phyloP scores from a whole-genome alignment of 1,284 basidiomycete genomes.

The Naganishia liquefaciens region DNA sequence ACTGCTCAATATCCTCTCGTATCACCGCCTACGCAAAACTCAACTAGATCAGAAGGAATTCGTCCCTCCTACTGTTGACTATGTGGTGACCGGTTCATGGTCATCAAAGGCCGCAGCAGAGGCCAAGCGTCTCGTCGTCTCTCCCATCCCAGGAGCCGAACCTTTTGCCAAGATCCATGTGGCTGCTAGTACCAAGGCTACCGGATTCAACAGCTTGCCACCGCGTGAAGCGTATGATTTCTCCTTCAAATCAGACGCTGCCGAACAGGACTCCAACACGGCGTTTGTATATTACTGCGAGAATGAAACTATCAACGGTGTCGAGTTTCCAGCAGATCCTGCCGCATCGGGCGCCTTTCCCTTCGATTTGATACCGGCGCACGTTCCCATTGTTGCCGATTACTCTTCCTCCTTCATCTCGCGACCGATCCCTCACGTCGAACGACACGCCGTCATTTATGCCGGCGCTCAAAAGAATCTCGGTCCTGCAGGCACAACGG shows the following conservation, averaged over 20 bases:
- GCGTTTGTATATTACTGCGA: slow-evolving; percentile 98
- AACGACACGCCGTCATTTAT: slow-evolving; percentile 88
- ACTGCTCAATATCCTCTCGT: slow-evolving; percentile 75
- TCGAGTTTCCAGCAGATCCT: slow-evolving; percentile 74
- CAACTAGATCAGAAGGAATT: slow-evolving; percentile 38
- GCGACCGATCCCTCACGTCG: slow-evolving; percentile 82
- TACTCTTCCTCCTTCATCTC: slow-evolving; percentile 98
- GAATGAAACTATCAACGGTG: slow-evolving; percentile 97
- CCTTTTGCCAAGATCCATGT: slow-evolving; percentile 63
- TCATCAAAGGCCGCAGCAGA: slow-evolving; percentile 81
- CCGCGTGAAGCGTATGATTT: slow-evolving; percentile 72
- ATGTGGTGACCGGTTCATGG: slow-evolving; percentile 89
- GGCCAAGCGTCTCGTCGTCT: slow-evolving; percentile 65
- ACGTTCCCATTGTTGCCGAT: slow-evolving; percentile 86
- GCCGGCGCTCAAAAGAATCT: slow-evolving; percentile 99
- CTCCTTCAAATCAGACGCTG: slow-evolving; percentile 58
- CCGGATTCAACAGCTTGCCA: slow-evolving; percentile 80
- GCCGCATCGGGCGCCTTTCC: slow-evolving; percentile 92
- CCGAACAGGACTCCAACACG: slow-evolving; percentile 53
- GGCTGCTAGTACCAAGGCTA: slow-evolving; percentile 67
- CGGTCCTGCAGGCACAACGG: slow-evolving; percentile 88
- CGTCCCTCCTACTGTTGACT: slow-evolving; percentile 64
- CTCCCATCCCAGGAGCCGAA: slow-evolving; percentile 42
- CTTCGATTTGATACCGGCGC: slow-evolving; percentile 67
- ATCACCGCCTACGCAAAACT: slow-evolving; percentile 55